These are phyloP conservation scores for Xylogone sp. DNA, from an alignment of 2,329 filamentous ascomycete species.

Conservation along the genomic window DNA sequence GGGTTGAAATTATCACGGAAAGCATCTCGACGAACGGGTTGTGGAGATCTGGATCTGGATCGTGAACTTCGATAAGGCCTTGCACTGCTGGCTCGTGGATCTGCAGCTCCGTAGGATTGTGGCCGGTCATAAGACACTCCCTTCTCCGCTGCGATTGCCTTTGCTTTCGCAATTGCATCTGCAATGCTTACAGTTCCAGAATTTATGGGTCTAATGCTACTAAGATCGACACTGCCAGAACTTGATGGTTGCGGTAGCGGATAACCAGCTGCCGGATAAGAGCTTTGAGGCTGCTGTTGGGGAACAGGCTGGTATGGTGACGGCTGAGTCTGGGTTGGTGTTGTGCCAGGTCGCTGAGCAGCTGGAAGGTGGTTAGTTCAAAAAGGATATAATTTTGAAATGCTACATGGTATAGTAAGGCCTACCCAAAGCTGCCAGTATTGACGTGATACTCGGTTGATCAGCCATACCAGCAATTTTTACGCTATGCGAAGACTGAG, in stretches of 20 bases:
- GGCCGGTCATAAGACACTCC: conserved; percentile 64
- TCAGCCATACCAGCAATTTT: conserved; percentile 35
- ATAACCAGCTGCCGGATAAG: conserved; percentile 35
- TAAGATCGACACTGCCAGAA: conserved; percentile 76
- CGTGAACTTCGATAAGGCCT: conserved; percentile 59
- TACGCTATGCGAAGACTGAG: not conserved
- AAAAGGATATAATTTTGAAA: conserved; percentile 1
- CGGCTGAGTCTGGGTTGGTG: conserved; percentile 38
- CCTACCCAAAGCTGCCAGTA: conserved; percentile 46
- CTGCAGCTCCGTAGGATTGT: conserved; percentile 31
- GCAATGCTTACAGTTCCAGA: conserved; percentile 80
- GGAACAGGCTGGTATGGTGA: conserved; percentile 15
- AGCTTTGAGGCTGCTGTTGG: conserved; percentile 37
- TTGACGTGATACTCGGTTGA: conserved; percentile 44
- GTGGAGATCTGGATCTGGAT: conserved; percentile 69
- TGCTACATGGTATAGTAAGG: conserved; percentile 1
- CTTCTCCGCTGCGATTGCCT: conserved; percentile 76
- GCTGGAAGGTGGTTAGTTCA: conserved; percentile 30
- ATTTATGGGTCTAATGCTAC: conserved; percentile 72
- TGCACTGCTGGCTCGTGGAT: conserved; percentile 42
- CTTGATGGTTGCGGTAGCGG: conserved; percentile 52
- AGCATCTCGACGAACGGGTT: conserved; percentile 63
- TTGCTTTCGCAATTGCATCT: conserved; percentile 81
- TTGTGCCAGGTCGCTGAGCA: conserved; percentile 43
- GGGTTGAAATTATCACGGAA: conserved; percentile 76